Percentiles rank a stretch among this genome's conserved stretches.
Evolutionary conservation across 208 protist species (phyloP).

Genomic region (Endotrypanum monterogeii): DNA sequence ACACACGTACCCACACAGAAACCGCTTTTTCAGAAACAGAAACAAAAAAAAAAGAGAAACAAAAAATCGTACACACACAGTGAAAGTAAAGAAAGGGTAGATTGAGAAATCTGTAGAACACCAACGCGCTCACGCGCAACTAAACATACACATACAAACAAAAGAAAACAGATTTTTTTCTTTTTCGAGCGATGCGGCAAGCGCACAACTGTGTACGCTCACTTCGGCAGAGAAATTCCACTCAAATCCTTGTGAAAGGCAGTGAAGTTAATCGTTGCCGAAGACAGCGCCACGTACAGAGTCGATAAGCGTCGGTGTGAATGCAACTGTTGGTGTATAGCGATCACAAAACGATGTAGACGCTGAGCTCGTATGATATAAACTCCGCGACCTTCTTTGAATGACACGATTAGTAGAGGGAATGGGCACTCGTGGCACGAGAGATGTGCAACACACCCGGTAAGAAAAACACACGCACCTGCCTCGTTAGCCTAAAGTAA

Average conservation of each 20-base stretch:
- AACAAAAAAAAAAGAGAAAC: neutral
- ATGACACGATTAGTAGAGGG: neutral
- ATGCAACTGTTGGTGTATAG: neutral
- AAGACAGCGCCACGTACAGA: neutral
- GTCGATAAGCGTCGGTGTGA: neutral
- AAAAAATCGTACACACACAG: neutral
- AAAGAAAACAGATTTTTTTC: neutral
- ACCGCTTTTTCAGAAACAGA: neutral
- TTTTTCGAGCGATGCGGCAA: neutral
- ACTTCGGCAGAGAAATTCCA: neutral
- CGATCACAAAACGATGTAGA: neutral
- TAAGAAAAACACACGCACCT: neutral
- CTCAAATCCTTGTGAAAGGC: neutral
- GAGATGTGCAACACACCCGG: neutral
- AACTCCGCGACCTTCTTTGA: neutral
- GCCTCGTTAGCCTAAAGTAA: neutral
- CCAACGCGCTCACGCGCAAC: neutral
- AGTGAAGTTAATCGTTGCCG: neutral
- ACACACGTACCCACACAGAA: neutral
- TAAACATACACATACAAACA: neutral
- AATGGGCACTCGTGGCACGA: neutral
- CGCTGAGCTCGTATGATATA: neutral
- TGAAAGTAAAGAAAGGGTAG: neutral
- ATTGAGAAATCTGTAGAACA: conserved; percentile 15
- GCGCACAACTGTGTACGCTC: neutral